Percentiles rank a stretch among this genome's conserved stretches.
phyloP scores from a whole-genome alignment of 2,329 filamentous ascomycete species.

The Acrodontium crateriforme region DNA sequence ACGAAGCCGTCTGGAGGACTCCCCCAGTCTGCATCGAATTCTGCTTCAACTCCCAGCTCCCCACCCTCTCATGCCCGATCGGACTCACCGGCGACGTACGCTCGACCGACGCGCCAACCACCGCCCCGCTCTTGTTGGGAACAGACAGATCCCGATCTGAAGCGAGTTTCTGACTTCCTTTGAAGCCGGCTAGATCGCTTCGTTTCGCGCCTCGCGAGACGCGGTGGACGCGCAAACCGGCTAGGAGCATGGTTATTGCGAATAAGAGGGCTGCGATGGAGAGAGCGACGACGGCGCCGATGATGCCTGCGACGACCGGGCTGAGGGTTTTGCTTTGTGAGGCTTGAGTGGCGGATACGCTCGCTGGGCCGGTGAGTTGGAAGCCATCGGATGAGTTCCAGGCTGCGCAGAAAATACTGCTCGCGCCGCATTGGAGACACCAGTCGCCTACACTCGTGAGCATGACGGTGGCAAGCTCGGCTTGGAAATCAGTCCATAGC shows the following conservation, averaged over 20 bases:
- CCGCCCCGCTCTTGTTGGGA: slow-evolving; percentile 28
- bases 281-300: slow-evolving; percentile 41
- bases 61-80: slow-evolving; percentile 37
- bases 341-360: not conserved
- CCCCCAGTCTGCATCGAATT: slow-evolving; percentile 16
- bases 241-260: slow-evolving; percentile 29
- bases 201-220: slow-evolving; percentile 13
- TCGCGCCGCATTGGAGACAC: slow-evolving; percentile 36
- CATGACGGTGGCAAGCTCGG: slow-evolving; percentile 30
- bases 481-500: slow-evolving; percentile 37
- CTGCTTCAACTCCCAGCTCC: slow-evolving; percentile 43
- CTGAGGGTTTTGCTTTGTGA: slow-evolving; percentile 13
- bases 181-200: slow-evolving; percentile 40
- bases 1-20: slow-evolving; percentile 12
- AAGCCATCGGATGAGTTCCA: slow-evolving; percentile 20
- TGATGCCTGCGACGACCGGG: slow-evolving; percentile 39
- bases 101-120: slow-evolving; percentile 20
- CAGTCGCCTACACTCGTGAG: slow-evolving; percentile 35
- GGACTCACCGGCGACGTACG: slow-evolving; percentile 13
- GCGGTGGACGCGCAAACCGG: slow-evolving; percentile 33
- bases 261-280: slow-evolving; percentile 31
- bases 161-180: slow-evolving; percentile 39
- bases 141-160: slow-evolving; percentile 40
- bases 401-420: slow-evolving; percentile 37
- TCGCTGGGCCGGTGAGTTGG: not conserved